Conservation (phyloP, 805 yeast genomes). For the Myxozyma kluyveri region DNA sequence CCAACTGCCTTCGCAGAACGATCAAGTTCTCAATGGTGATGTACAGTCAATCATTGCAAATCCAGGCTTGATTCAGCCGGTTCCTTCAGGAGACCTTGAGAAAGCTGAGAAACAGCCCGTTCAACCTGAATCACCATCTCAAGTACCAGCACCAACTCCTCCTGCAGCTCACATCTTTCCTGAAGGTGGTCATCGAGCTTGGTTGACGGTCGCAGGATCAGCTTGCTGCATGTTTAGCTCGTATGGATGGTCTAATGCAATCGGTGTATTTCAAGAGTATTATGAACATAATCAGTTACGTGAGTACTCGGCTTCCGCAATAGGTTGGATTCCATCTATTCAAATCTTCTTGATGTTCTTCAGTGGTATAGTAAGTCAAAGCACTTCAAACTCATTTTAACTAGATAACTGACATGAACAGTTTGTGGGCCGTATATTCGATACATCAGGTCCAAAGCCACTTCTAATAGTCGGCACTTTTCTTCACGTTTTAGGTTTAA, state of each 20-base stretch:
- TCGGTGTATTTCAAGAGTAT: slow-evolving; percentile 32
- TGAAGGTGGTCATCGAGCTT: slow-evolving; percentile 9
- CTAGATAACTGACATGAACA: not conserved
- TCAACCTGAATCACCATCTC: too few relatives aligned
- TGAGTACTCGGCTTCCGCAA: slow-evolving; percentile 30
- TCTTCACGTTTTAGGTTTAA: slow-evolving; percentile 33
- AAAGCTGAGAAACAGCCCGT: too few relatives aligned
- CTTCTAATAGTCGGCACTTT: slow-evolving; percentile 31
- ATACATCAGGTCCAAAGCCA: slow-evolving; percentile 27
- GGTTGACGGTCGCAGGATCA: slow-evolving; percentile 13
- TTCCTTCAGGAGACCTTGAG: too few relatives aligned
- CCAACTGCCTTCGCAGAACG: too few relatives aligned
- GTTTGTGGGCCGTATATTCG: slow-evolving; percentile 35
- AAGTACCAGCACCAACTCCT: too few relatives aligned
- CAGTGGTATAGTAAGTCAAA: slow-evolving; percentile 19
- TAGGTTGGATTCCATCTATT: slow-evolving; percentile 38
- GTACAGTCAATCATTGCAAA: too few relatives aligned
- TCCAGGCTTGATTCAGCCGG: too few relatives aligned
- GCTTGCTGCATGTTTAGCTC: slow-evolving; percentile 12
- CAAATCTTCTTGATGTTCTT: slow-evolving; percentile 33
- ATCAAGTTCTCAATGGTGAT: too few relatives aligned
- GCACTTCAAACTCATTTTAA: not conserved
- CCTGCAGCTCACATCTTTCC: not conserved
- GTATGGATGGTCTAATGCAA: slow-evolving; percentile 15
- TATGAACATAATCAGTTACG: slow-evolving; percentile 30